Evolutionary conservation across 2,329 filamentous ascomycete species (phyloP).

Genomic region (Stagonosporopsis chrysanthemi): DNA sequence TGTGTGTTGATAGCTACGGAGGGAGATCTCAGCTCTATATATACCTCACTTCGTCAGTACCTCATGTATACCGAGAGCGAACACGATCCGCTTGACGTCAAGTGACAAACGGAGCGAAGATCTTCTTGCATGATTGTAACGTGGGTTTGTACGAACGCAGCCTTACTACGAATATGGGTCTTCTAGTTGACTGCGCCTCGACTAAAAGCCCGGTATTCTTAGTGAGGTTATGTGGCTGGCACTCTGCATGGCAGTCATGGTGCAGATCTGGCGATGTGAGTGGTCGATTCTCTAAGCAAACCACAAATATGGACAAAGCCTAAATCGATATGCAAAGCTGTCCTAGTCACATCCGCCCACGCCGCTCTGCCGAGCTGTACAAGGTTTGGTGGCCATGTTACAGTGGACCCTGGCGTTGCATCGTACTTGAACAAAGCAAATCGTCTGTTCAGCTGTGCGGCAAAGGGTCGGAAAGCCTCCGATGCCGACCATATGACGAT

Average conservation of each 20-base stretch:
- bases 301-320: not conserved
- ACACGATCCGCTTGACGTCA: constrained; percentile 13
- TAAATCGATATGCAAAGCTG: not conserved
- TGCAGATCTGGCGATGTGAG: constrained; percentile 8
- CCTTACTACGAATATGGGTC: not conserved
- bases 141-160: not conserved
- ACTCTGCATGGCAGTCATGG: not conserved
- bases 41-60: not conserved
- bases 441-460: constrained; percentile 1
- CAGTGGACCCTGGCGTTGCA: constrained; percentile 1
- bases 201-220: constrained; percentile 1
- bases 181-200: not conserved
- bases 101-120: constrained; percentile 3
- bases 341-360: not conserved
- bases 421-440: constrained; percentile 1
- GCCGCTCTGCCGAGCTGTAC: not conserved
- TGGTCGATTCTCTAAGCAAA: not conserved
- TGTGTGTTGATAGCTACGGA: constrained; percentile 10
- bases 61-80: not conserved
- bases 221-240: not conserved
- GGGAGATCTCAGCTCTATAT: constrained; percentile 3
- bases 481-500: not conserved
- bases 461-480: constrained; percentile 2
- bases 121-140: not conserved
- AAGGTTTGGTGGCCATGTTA: not conserved